Base-by-base conservation (phyloP, 2,329 filamentous ascomycete species). In the Blumeria hordei region DNA sequence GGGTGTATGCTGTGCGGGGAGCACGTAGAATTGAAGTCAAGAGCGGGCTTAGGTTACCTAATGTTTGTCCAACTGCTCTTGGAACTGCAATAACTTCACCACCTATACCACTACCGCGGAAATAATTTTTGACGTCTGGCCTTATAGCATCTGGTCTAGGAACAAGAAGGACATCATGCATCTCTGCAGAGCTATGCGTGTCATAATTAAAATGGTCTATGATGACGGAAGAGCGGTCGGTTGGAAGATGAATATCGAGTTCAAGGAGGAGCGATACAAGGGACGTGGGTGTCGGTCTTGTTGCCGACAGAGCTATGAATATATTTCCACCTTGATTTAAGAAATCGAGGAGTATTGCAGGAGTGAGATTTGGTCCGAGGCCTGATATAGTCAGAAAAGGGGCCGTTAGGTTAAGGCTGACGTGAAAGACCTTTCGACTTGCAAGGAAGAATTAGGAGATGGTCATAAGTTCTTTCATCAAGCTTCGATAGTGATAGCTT, bases 121-220 rank as follows among this genome's bases (percentile, higher is more conserved):
- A 95, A 73, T 83, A 88, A 64, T 83, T 76, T 72, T 83, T 83
- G 56, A 87, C 72, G 61, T 80, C 85, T 28, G 77, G 64, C 61
- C 83, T 81, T 58, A 83, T 67, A 53, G 76, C 70, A 57, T 72
- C 70, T 3, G 88, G 85, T 37, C 78, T 74, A 45, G 84, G 77
- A 54, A 95, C 71, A 34, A 95, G 74, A 47, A 98, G 73, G 34
- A 94, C 85, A 69, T 96, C 87, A 69, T 98, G 92, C 65, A 80
- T 77, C 60, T 95, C 88, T 53, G 80, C 65, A 4, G 90, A 83
- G 43, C 83, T 86, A 35, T 76, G 62, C 56, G 76, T 74, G 65
- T 96, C 90, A 70, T 92, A 92, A 71, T 86, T 84, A 78, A 96
- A 95, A 73, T 98, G 92, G 69, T 96, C 92, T 58, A 96, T 82